Conservation (phyloP, 108 stramenopile genomes). For the Bacterosira constricta region DNA sequence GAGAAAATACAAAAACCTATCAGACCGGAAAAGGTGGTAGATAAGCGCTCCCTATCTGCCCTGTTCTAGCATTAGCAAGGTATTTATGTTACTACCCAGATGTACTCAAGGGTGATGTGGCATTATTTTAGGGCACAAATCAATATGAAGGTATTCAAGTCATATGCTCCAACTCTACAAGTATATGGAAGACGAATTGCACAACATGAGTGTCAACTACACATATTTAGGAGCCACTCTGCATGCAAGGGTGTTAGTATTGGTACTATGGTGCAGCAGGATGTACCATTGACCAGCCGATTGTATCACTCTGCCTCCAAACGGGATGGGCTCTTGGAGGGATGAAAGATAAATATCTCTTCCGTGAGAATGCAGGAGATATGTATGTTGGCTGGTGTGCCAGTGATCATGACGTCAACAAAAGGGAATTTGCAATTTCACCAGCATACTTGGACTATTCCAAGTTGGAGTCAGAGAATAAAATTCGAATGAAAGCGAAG, state of each 20-base stretch:
- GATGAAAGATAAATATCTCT: conserved; percentile 22
- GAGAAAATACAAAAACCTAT: too few species aligned
- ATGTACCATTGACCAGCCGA: conserved; percentile 14
- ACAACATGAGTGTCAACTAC: neutral
- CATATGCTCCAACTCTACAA: neutral
- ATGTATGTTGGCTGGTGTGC: conserved; percentile 11
- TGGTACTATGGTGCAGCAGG: conserved; percentile 7
- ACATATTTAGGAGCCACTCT: conserved; percentile 25
- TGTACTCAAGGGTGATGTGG: neutral
- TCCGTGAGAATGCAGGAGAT: conserved; percentile 29
- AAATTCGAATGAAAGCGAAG: neutral
- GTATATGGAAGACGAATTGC: neutral
- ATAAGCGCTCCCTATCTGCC: too few species aligned
- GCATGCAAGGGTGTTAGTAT: conserved; percentile 19
- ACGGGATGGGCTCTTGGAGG: conserved; percentile 14
- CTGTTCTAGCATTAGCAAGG: conserved; percentile 17
- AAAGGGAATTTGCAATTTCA: neutral
- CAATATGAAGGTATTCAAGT: conserved; percentile 25
- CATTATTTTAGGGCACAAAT: conserved; percentile 4
- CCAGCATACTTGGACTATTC: conserved; percentile 9
- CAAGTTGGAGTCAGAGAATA: neutral
- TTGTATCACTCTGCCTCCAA: conserved; percentile 15
- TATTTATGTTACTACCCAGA: conserved; percentile 13
- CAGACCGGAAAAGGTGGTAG: too few species aligned
- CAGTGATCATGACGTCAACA: neutral